Percentiles rank a stretch among this genome's conserved stretches.
phyloP scores from a whole-genome alignment of 306 rosid species.

The Canavalia gladiata region DNA sequence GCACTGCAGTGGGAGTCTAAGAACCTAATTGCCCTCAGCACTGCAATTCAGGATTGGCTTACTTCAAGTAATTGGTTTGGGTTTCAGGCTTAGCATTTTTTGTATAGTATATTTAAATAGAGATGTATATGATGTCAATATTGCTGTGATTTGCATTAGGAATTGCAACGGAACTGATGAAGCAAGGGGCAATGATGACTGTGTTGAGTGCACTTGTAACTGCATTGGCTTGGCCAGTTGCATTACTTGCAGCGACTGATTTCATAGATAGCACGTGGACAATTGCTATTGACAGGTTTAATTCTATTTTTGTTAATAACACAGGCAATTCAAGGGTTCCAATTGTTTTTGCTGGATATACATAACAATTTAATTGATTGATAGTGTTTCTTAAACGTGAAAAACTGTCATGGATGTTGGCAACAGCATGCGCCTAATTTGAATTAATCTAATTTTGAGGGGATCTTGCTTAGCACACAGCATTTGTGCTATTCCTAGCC shows the following conservation, averaged over 20 bases:
- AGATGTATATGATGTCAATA: conserved; percentile 32
- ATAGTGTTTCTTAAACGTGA: conserved; percentile 17
- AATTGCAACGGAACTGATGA: conserved; percentile 63
- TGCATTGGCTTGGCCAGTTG: conserved; percentile 71
- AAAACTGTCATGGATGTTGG: conserved; percentile 19
- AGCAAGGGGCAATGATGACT: conserved; percentile 74
- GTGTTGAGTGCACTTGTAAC: conserved; percentile 64
- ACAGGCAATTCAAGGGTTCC: conserved; percentile 5
- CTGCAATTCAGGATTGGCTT: conserved; percentile 75
- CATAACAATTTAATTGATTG: conserved; percentile 1
- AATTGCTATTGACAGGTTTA: conserved; percentile 70
- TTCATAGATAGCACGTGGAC: conserved; percentile 70
- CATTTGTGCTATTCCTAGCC: conserved; percentile 24
- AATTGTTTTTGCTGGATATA: conserved; percentile 27
- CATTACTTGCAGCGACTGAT: conserved; percentile 61
- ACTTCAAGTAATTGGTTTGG: conserved; percentile 64
- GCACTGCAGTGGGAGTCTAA: conserved; percentile 71
- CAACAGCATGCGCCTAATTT: conserved; percentile 9
- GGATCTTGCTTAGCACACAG: conserved; percentile 14
- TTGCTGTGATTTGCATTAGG: conserved; percentile 52
- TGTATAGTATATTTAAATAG: conserved; percentile 17
- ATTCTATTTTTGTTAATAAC: conserved; percentile 13
- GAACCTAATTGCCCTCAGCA: conserved; percentile 69
- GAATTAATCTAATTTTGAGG: conserved; percentile 15
- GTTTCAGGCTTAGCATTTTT: conserved; percentile 34